These are phyloP conservation scores for Sarcocystis neurona DNA, from an alignment of 169 alveolate species.

Conservation along the genomic window DNA sequence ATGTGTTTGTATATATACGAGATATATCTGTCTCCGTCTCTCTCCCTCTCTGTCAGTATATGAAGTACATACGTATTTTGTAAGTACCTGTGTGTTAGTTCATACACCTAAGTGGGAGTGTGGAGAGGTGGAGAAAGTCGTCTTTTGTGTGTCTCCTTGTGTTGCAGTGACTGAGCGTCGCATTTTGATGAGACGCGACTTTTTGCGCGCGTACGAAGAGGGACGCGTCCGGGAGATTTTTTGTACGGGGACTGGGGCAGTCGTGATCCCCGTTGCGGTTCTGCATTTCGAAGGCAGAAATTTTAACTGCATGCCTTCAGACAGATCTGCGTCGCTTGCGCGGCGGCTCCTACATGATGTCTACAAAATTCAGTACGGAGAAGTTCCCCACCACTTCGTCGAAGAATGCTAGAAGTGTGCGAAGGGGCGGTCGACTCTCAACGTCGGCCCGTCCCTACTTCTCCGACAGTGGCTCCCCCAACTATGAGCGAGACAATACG, in stretches of 20 bases:
- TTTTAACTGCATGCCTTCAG: slow-evolving; percentile 1
- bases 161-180: slow-evolving; percentile 26
- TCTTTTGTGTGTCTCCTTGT: neutral
- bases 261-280: slow-evolving; percentile 19
- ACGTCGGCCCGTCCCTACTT: neutral
- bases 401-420: neutral
- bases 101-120: too few relatives aligned
- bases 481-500: neutral
- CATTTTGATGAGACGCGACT: slow-evolving; percentile 7
- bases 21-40: too few relatives aligned
- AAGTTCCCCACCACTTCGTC: slow-evolving; percentile 10
- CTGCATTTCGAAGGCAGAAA: slow-evolving; percentile 10
- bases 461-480: neutral
- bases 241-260: slow-evolving; percentile 49
- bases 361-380: slow-evolving; percentile 26
- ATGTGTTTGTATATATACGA: too few relatives aligned
- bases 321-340: neutral
- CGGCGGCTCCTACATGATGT: neutral
- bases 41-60: too few relatives aligned
- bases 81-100: too few relatives aligned
- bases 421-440: neutral
- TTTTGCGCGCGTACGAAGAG: slow-evolving; percentile 22
- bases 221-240: slow-evolving; percentile 20
- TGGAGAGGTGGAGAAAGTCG: too few relatives aligned
- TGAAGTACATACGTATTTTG: too few relatives aligned